Percentiles rank a stretch among this genome's conserved stretches.
These are phyloP conservation scores for Strigomonas galati DNA, from an alignment of 208 protist genomes.

Conservation along the genomic window DNA sequence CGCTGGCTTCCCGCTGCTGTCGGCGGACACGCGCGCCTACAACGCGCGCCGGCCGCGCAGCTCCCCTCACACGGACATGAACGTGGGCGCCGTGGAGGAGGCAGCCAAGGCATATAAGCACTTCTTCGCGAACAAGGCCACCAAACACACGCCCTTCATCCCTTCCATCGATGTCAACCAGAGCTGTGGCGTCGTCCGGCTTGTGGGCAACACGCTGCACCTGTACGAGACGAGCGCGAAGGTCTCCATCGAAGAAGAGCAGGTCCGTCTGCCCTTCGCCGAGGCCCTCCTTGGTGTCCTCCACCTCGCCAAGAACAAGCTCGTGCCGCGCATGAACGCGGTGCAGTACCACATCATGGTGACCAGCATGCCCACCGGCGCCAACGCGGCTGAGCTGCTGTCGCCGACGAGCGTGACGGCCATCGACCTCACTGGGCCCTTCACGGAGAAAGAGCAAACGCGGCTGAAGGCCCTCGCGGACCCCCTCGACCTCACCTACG, in stretches of 20 bases:
- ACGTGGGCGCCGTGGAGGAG: conserved; percentile 35
- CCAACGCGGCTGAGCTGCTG: conserved; percentile 13
- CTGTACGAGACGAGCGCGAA: conserved; percentile 84
- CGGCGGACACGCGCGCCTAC: conserved; percentile 68
- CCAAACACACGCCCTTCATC: conserved; percentile 58
- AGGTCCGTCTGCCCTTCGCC: conserved; percentile 74
- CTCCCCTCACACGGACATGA: conserved; percentile 60
- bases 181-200: conserved; percentile 68
- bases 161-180: conserved; percentile 59
- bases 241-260: conserved; percentile 56
- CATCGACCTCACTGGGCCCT: conserved; percentile 64
- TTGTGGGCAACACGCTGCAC: conserved; percentile 70
- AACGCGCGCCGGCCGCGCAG: conserved; percentile 17
- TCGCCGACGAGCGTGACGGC: conserved; percentile 52
- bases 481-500: conserved; percentile 60
- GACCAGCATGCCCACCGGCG: conserved; percentile 38
- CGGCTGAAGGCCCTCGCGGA: conserved; percentile 52
- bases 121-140: conserved; percentile 52
- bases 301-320: conserved; percentile 49
- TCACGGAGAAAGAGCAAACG: conserved; percentile 49
- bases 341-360: conserved; percentile 83
- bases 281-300: conserved; percentile 79
- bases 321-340: conserved; percentile 65
- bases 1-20: conserved; percentile 79
- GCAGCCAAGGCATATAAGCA: conserved; percentile 55